Percentiles rank a stretch among this genome's conserved stretches.
phyloP scores from a whole-genome alignment of 2,329 filamentous ascomycete species.

The Stagonosporopsis chrysanthemi region DNA sequence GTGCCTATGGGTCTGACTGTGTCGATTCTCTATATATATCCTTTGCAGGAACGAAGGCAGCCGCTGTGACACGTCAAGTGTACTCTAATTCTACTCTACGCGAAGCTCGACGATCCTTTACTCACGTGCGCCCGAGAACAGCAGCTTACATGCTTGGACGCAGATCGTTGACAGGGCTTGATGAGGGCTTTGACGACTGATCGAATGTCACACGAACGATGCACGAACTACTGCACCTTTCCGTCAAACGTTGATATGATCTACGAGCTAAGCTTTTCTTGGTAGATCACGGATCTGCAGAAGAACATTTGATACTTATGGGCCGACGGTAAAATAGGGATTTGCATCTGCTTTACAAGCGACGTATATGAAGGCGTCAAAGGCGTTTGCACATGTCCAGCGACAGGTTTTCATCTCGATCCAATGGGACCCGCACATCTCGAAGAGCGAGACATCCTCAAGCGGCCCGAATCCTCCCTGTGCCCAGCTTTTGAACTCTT shows the following conservation, averaged over 20 bases:
- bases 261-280: background rate
- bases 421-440: background rate
- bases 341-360: background rate
- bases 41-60: background rate
- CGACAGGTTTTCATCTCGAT: background rate
- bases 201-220: constrained; percentile 1
- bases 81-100: background rate
- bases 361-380: background rate
- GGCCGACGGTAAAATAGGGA: background rate
- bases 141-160: background rate
- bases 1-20: background rate
- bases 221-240: constrained; percentile 10
- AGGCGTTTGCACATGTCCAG: background rate
- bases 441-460: no score
- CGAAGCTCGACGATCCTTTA: background rate
- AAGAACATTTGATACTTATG: background rate
- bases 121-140: background rate
- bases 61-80: background rate
- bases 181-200: background rate
- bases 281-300: background rate
- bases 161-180: background rate
- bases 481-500: background rate
- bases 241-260: background rate
- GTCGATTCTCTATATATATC: background rate
- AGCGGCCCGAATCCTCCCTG: background rate